Percentiles rank a stretch among this genome's conserved stretches.
Evolutionary conservation across 2,329 filamentous ascomycete genomes (phyloP).

Genomic region (Colletotrichum sp.): DNA sequence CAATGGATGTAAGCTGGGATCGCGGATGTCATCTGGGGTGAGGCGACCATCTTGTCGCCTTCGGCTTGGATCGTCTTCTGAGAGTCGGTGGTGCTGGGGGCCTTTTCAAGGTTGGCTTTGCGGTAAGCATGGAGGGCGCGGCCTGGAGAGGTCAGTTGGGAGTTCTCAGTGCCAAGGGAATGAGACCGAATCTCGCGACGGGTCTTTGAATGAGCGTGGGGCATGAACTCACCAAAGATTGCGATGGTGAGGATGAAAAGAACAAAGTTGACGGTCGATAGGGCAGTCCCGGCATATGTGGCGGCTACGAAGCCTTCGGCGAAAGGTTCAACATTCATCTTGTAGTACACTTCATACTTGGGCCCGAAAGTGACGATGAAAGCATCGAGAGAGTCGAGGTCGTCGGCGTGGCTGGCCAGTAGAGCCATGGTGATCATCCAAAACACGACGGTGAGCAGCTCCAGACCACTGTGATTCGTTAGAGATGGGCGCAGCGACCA

Average conservation of each 20-base stretch:
- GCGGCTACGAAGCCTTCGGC: slow-evolving; percentile 20
- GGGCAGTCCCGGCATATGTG: slow-evolving; percentile 20
- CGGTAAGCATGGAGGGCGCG: slow-evolving; percentile 19
- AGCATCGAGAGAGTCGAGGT: slow-evolving; percentile 21
- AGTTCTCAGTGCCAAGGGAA: background rate
- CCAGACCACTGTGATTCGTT: slow-evolving; percentile 9
- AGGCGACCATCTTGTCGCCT: slow-evolving; percentile 21
- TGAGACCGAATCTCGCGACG: background rate
- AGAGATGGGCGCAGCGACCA: background rate
- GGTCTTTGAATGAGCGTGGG: background rate
- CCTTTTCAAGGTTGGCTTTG: slow-evolving; percentile 12
- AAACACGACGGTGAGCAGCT: slow-evolving; percentile 20
- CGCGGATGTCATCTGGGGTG: slow-evolving; percentile 20
- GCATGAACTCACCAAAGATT: slow-evolving; percentile 11
- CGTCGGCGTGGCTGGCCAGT: slow-evolving; percentile 21
- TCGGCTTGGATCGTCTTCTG: slow-evolving; percentile 14
- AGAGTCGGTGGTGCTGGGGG: slow-evolving; percentile 10
- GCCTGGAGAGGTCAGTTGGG: slow-evolving; percentile 2
- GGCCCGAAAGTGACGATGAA: slow-evolving; percentile 19
- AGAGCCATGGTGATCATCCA: slow-evolving; percentile 23
- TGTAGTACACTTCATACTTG: slow-evolving; percentile 19
- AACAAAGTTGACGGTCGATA: slow-evolving; percentile 14
- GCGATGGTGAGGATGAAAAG: slow-evolving; percentile 20
- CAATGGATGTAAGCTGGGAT: slow-evolving; percentile 18
- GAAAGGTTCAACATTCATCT: slow-evolving; percentile 16